Percentiles rank a stretch among this genome's conserved stretches.
Conservation (phyloP, 2,329 filamentous ascomycete species). For the Nemania sp. region DNA sequence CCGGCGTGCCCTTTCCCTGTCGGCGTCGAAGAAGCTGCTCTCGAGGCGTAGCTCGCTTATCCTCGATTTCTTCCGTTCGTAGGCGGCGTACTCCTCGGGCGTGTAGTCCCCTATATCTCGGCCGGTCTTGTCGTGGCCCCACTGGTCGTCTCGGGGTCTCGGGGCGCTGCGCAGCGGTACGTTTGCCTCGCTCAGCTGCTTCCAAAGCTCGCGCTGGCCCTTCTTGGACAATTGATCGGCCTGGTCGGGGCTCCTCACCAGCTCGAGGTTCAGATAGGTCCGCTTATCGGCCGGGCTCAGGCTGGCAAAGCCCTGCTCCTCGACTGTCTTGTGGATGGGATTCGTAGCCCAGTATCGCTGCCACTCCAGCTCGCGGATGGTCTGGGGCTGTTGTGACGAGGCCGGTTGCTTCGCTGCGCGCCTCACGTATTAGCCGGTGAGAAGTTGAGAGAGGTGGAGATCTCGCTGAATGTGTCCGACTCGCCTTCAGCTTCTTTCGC, state of each 20-base stretch:
- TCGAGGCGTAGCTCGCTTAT: conserved; percentile 50
- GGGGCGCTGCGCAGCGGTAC: conserved; percentile 53
- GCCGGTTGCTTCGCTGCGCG: conserved; percentile 30
- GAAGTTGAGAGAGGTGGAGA: too few relatives aligned
- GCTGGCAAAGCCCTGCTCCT: conserved; percentile 50
- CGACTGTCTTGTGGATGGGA: conserved; percentile 51
- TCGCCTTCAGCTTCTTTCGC: conserved; percentile 39
- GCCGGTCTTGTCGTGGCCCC: conserved; percentile 57
- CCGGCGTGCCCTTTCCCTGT: conserved; percentile 30
- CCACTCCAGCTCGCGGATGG: conserved; percentile 53
- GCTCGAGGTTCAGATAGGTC: conserved; percentile 53
- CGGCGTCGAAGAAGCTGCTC: conserved; percentile 52
- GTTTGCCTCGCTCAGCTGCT: conserved; percentile 56
- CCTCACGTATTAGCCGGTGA: conserved; percentile 1
- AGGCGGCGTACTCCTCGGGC: conserved; percentile 50
- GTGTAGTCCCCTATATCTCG: conserved; percentile 55
- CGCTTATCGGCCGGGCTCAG: conserved; percentile 55
- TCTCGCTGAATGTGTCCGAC: conserved; percentile 24
- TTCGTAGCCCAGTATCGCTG: conserved; percentile 56
- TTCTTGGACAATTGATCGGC: conserved; percentile 43
- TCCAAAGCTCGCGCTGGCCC: conserved; percentile 52
- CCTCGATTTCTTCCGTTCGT: conserved; percentile 47
- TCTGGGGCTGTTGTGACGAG: conserved; percentile 46
- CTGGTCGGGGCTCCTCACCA: conserved; percentile 48
- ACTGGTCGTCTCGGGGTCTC: conserved; percentile 41